These are phyloP conservation scores for Colletotrichum falcatum DNA, from an alignment of 2,329 filamentous ascomycete species.

Conservation along the genomic window DNA sequence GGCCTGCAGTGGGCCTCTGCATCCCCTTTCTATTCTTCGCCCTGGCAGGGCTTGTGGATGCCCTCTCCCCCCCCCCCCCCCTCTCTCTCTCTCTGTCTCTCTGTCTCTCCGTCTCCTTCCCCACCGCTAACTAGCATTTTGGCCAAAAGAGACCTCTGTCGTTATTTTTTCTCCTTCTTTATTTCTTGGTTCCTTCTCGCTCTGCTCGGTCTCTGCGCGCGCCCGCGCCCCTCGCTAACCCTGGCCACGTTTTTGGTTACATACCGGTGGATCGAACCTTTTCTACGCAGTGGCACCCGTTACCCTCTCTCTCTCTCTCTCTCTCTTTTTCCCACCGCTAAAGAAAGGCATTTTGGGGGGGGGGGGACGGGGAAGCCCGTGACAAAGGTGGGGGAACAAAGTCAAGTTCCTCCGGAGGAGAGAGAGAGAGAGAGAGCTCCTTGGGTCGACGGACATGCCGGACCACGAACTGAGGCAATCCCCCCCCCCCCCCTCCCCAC, in stretches of 20 bases:
- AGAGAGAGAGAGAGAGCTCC: too few relatives aligned
- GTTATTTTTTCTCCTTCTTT: too few relatives aligned
- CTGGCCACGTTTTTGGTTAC: conserved; percentile 7
- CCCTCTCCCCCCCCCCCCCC: too few relatives aligned
- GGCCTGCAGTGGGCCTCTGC: neutral
- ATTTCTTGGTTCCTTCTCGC: too few relatives aligned
- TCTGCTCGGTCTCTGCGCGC: neutral
- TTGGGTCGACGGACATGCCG: neutral
- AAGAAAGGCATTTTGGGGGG: too few relatives aligned
- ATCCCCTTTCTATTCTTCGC: neutral
- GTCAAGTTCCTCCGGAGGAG: neutral
- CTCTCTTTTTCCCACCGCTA: neutral
- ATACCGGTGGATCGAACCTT: neutral
- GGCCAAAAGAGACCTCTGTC: too few relatives aligned
- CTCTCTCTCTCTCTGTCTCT: too few relatives aligned
- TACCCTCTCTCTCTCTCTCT: too few relatives aligned
- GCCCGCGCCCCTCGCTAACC: neutral
- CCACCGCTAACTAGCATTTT: too few relatives aligned
- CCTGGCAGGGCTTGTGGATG: too few relatives aligned
- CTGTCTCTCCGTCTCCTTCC: too few relatives aligned
- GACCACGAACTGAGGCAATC: neutral
- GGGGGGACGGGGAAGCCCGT: conserved; percentile 14
- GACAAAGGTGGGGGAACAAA: conserved; percentile 10
- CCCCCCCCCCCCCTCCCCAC: too few relatives aligned
- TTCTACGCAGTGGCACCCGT: conserved; percentile 4